Evolutionary conservation across 1,284 basidiomycete species (phyloP).

Genomic region (Coriolopsis trogii): DNA sequence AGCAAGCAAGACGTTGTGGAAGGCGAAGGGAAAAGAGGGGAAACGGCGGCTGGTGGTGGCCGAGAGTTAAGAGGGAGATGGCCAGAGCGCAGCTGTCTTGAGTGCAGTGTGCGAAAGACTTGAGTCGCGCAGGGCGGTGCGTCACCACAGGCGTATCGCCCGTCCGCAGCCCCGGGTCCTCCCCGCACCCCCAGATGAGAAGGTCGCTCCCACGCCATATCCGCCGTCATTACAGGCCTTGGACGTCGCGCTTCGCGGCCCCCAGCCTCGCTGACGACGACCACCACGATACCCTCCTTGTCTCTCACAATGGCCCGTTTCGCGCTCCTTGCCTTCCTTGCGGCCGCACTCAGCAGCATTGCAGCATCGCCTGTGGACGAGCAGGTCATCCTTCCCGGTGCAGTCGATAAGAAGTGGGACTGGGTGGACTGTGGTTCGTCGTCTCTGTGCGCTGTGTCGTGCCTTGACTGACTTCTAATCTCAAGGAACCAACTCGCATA

Average conservation of each 20-base stretch:
- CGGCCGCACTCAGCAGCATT: constrained; percentile 36
- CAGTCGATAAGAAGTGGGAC: constrained; percentile 50
- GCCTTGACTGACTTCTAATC: neutral
- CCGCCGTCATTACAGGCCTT: constrained; percentile 12
- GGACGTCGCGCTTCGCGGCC: constrained; percentile 6
- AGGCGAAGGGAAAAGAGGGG: constrained; percentile 10
- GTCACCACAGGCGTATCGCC: neutral
- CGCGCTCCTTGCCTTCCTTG: constrained; percentile 41
- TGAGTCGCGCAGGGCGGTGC: neutral
- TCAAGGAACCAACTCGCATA: constrained; percentile 50
- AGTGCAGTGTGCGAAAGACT: neutral
- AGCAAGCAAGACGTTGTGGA: constrained; percentile 8
- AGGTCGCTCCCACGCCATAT: constrained; percentile 23
- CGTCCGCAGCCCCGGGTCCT: constrained; percentile 6
- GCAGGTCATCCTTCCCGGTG: constrained; percentile 38
- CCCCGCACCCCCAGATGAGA: constrained; percentile 3
- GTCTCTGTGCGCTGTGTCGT: neutral
- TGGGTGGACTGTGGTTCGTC: constrained; percentile 64
- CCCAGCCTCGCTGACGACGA: constrained; percentile 12
- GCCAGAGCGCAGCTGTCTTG: neutral
- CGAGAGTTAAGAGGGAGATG: constrained; percentile 2
- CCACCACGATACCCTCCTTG: constrained; percentile 16
- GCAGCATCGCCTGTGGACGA: constrained; percentile 38
- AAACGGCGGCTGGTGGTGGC: neutral
- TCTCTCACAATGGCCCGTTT: constrained; percentile 46